A percentile compares a stretch with the other conserved stretches of the same genome.
These are phyloP conservation scores for Diversispora epigaea DNA, from an alignment of 192 early-diverging fungal species.

Conservation along the genomic window DNA sequence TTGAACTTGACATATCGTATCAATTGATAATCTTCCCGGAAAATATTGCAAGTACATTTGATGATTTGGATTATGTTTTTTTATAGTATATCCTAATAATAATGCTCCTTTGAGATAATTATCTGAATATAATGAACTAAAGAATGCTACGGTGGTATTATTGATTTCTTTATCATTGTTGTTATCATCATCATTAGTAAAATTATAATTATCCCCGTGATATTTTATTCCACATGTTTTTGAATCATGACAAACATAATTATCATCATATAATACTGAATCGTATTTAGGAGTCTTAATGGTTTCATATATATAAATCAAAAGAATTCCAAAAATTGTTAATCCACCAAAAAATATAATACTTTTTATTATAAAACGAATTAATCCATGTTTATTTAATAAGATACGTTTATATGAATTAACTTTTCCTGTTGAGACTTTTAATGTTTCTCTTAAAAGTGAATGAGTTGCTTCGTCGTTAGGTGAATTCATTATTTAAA, in stretches of 20 bases:
- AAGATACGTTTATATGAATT: no score
- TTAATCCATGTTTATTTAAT: no score
- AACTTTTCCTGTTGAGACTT: no score
- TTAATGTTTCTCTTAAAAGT: no score
- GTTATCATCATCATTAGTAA: not conserved
- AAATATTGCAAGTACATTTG: slow-evolving; percentile 7
- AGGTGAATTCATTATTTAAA: no score
- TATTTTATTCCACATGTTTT: not conserved
- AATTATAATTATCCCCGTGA: no score
- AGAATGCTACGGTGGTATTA: not conserved
- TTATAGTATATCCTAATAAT: slow-evolving; percentile 11
- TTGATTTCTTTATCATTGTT: not conserved
- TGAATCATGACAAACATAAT: slow-evolving; percentile 13
- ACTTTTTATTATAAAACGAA: no score
- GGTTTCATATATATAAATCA: no score
- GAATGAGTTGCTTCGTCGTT: no score
- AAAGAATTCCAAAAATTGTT: no score
- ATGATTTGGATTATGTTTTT: slow-evolving; percentile 23
- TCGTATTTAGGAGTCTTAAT: not conserved
- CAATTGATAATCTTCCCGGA: not conserved
- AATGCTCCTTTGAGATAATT: not conserved
- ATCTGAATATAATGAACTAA: slow-evolving; percentile 11
- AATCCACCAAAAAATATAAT: no score
- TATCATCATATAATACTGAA: not conserved
- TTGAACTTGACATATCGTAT: not conserved